Base-by-base conservation (phyloP, 1,139 yeast species). In the Taphrina populina region DNA sequence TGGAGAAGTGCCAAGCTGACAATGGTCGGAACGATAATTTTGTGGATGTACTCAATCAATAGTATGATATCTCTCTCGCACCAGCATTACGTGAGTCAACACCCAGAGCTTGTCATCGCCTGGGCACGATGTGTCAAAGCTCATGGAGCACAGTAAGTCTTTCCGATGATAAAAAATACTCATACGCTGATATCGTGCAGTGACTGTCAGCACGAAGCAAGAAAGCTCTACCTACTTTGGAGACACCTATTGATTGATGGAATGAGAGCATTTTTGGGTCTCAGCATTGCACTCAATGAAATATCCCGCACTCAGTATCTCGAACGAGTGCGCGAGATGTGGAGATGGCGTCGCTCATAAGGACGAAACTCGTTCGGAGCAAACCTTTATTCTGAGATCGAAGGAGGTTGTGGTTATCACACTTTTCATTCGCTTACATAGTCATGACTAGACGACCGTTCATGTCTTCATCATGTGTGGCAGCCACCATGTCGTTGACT, bases 1-100 rank as follows among this genome's bases (percentile, higher is more conserved):
- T 43, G 47, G 47, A 24, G 47, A 10, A 30, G 47, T 19, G 47
- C 47, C 3, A 43, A 43, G 15, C 11, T 43, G 47, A 26, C 36
- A 15, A 7, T 43, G 36, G 47, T 29, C 29, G 47, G 47, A 11
- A 27, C 13, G 23, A 13, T 27, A 11, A 13, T 24, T 27, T 8
- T 43, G 27, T 30, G 29, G 37, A 19, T 43, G 37, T 30, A 29
- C 20, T 19, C 36, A 6, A 43, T 43, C 19, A 26, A 27, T 17
- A n/a, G 29, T 11, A 13, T 43, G 27, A 43, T 29, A 15, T 23
- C 27, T 11, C 29, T 37, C 19, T 19, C 13, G 11, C 13, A 29
- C 2, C 29, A 8, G 11, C 36, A 20, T 3, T 30, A 43, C 20
- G 32, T 20, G 20, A 29, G 32, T 7, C 13, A 5, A 11, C 37